Evolutionary conservation across 345 rosid species (phyloP).

Genomic region (Carallia pectinifolia): DNA sequence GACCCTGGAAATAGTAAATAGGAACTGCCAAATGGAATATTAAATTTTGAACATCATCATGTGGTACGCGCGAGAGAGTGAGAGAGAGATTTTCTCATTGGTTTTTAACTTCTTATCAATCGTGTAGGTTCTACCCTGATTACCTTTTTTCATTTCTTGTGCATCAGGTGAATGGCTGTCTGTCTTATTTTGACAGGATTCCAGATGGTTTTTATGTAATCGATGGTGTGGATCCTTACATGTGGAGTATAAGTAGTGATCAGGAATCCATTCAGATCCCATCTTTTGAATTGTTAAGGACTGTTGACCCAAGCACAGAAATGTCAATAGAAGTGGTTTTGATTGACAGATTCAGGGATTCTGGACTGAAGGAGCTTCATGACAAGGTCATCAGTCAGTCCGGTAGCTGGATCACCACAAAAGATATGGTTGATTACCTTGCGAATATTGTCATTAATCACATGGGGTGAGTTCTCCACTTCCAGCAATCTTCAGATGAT

Average conservation of each 20-base stretch:
- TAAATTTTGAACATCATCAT: too few relatives aligned
- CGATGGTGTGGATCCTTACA: conserved; percentile 31
- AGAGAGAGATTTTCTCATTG: too few relatives aligned
- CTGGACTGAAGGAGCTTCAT: conserved; percentile 15
- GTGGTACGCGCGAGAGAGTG: too few relatives aligned
- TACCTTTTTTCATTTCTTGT: neutral
- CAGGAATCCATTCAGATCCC: conserved; percentile 16
- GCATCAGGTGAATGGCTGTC: conserved; percentile 27
- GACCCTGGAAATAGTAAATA: too few relatives aligned
- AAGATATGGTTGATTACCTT: conserved; percentile 18
- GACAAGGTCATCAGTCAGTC: conserved; percentile 18
- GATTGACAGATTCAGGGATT: conserved; percentile 26
- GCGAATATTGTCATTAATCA: conserved; percentile 22
- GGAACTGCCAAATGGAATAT: too few relatives aligned
- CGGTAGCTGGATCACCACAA: conserved; percentile 6
- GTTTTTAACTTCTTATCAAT: too few relatives aligned
- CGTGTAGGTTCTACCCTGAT: too few relatives aligned
- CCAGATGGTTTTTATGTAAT: conserved; percentile 32
- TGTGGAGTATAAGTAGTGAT: conserved; percentile 28
- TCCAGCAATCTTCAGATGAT: neutral
- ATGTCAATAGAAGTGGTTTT: conserved; percentile 20
- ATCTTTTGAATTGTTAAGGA: conserved; percentile 18
- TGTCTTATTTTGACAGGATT: conserved; percentile 23
- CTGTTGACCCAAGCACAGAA: conserved; percentile 18
- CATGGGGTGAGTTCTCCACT: conserved; percentile 24